phyloP scores from a whole-genome alignment of 164 flowering plant genomes.

The Magnolia officinalis region DNA sequence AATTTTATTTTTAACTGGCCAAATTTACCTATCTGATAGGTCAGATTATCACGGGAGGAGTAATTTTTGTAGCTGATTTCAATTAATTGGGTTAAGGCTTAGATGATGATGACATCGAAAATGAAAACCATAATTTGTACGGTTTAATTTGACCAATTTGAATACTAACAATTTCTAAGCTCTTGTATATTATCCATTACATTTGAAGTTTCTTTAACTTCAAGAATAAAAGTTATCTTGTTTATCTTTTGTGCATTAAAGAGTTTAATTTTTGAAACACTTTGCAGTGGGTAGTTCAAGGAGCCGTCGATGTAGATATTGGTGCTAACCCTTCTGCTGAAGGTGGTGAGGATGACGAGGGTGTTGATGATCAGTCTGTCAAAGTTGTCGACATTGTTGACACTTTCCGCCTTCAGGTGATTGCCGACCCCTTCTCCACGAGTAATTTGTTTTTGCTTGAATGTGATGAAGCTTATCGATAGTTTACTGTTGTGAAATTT shows the following conservation, averaged over 20 bases:
- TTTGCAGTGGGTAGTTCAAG: constrained; percentile 84
- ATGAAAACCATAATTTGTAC: too few species aligned
- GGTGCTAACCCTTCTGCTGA: constrained; percentile 98
- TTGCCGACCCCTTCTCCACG: background rate
- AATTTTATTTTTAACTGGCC: too few species aligned
- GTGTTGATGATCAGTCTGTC: constrained; percentile 72
- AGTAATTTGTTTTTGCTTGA: background rate
- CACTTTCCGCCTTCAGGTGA: constrained; percentile 86
- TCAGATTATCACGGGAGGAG: too few species aligned
- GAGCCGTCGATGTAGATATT: constrained; percentile 77
- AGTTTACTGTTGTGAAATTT: background rate
- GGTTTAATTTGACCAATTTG: too few species aligned
- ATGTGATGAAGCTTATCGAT: background rate
- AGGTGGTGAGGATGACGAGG: constrained; percentile 80
- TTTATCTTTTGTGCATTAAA: background rate
- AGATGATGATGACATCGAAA: too few species aligned
- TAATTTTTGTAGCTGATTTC: too few species aligned
- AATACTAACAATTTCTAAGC: too few species aligned
- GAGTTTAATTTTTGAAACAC: background rate
- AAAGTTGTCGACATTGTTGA: constrained; percentile 94
- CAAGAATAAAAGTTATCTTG: too few species aligned
- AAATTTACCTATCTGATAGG: too few species aligned
- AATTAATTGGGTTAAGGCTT: too few species aligned
- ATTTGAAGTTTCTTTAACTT: too few species aligned
- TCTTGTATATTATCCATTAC: too few species aligned